Evolutionary conservation across 345 rosid species (phyloP), one percentile per base, ranked within the genome.

Genomic region (Ailanthus altissimus): DNA sequence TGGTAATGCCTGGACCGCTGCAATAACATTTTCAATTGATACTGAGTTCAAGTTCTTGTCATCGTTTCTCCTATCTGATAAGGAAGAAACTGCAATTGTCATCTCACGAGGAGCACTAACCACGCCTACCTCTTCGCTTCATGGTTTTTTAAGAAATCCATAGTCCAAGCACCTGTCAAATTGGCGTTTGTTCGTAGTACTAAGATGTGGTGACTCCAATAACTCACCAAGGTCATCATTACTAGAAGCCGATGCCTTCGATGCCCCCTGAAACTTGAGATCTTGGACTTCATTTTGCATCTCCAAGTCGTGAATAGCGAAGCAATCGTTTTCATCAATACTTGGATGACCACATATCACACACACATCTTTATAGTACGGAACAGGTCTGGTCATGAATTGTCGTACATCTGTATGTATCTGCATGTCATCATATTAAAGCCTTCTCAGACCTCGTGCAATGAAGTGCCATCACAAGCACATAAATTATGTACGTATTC

Each of bases 321-420:
- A 84, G 83, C 88, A 80, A 28, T 85, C 90, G 73, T 62, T 82
- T 25, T 86, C 91, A 51, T 82, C 89, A 20, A 81, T 42, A 56
- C 72, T 83, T 28, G 79, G 77, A 79, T 85, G 85, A 62, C 80
- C 83, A 79, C 91, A 92, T 74, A 92, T 88, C 53, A 84, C 73
- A 77, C 93, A 91, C 75, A 91, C 72, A 77, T 91, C 95, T 77
- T 84, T 93, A 67, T 85, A 92, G 84, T 90, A 90, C 3, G 97
- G 97, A 71, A 90, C 77, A 45, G 94, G 94, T 15, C 97, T 84
- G 38, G 88, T 86, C 98, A 92, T 91, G 84, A 89, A 89, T 76
- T 94, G 97, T 6, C 91, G 85, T 0, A 92, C 90, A 76, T 90
- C 92, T 32, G 89, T 80, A 77, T 89, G 93, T 40, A 81, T 87